Evolutionary conservation across 495 filamentous ascomycete species (phyloP), one percentile per base, ranked within the genome.

Genomic region (Sordaria brevicollis): DNA sequence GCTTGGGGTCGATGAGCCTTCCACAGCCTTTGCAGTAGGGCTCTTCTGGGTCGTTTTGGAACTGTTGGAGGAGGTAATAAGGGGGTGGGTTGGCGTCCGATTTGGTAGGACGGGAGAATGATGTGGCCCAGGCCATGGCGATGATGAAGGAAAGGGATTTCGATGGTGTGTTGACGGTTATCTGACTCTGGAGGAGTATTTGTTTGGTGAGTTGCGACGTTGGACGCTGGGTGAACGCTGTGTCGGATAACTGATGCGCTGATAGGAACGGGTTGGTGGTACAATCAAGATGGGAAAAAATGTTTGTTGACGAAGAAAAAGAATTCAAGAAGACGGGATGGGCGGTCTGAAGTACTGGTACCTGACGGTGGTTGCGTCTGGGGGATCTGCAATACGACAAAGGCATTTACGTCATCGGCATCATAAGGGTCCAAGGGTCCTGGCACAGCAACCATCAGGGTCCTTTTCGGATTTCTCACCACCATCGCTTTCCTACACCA

Each of bases 1-100:
- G 49, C 49, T 62, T 62, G 25, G 75, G 67, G 72, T 77, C 75
- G n/a, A 84, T 82, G 11, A 79, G 72, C 13, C 79, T 67, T 2
- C 82, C 81, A 68, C 80, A 84, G 17, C 75, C 76, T 35, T 79
- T 75, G 68, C 82, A 84, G 74, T 83, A 83, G 15, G 78, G 78
- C 1, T 71, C 74, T 9, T 72, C 71, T 3, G 80, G 76, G 31
- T 72, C 71, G 0, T 72, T 74, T 17, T 77, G 70, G 2, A 69
- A 75, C 1, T 81, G 78, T 10, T 74, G 65, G 3, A 72, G 76
- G 13, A 82, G 78, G 67, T 82, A 83, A 41, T 75, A 75, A 1
- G 82, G 82, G 39, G 79, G 73, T 31, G 81, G 79, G 29, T 74
- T 79, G 9, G 74, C 72, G 57, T 76, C 71, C 62, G 77, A 75